These are phyloP conservation scores for Trichopus zeylanicus DNA, from an alignment of 116 monocot species.

Conservation along the genomic window DNA sequence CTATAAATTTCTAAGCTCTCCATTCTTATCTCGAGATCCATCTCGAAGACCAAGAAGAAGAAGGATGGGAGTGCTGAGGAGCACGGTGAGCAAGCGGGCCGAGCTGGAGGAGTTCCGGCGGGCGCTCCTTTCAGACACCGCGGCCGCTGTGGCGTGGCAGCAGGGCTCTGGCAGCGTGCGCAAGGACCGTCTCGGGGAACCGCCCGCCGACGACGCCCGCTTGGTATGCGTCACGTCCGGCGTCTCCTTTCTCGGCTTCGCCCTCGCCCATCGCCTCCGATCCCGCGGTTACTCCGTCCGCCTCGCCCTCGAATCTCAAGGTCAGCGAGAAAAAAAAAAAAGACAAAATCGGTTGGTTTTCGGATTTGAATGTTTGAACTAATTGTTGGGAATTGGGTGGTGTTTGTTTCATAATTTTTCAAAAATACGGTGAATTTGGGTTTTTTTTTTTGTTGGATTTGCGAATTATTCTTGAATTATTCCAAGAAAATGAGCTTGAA, in stretches of 20 bases:
- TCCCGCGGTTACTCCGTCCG: conserved; percentile 47
- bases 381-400: no score
- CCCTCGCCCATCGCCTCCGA: conserved; percentile 45
- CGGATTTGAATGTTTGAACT: no score
- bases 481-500: no score
- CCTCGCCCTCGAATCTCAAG: conserved; percentile 44
- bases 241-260: conserved; percentile 56
- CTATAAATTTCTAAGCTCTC: no score
- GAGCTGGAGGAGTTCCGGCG: conserved; percentile 47
- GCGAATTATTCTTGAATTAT: no score
- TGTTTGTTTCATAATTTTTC: no score
- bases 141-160: conserved; percentile 9
- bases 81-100: conserved; percentile 33
- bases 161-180: background rate
- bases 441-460: no score
- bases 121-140: conserved; percentile 7
- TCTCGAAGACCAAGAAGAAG: background rate
- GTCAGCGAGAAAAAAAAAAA: no score
- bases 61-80: conserved; percentile 43
- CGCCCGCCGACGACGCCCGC: conserved; percentile 3
- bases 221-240: conserved; percentile 61
- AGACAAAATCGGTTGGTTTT: background rate
- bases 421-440: no score
- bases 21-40: background rate
- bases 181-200: conserved; percentile 2